Evolutionary conservation across 2,329 filamentous ascomycete genomes (phyloP), one percentile per base, ranked within the genome.

Genomic region (Botrytis tulipae): DNA sequence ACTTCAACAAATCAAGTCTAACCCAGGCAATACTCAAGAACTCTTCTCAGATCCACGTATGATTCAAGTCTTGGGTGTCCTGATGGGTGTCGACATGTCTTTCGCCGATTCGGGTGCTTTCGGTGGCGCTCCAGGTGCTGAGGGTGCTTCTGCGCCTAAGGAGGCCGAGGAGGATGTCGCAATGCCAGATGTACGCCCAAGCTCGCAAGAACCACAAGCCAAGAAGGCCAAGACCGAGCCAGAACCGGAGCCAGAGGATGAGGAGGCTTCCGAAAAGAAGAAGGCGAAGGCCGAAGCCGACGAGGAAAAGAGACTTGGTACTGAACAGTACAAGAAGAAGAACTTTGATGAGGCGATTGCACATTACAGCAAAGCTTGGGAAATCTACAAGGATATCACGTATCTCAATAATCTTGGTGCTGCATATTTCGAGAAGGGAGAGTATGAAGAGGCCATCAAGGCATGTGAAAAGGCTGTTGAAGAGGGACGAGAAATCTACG

Each of bases 371-470:
- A 97, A 97, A 83, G 96, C 96, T 0, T 99, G 96, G 96, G 95
- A 97, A 74, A 84, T 93, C 57, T 87, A 93, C 89, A 96, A 98
- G 87, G 96, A 99, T 80, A 97, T 99, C 80, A 96, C 95, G 25
- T 99, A 99, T 84, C 88, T 98, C 74, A 99, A 97, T 86, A 99
- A 99, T 84, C 88, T 97, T 46, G 94, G 94, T 74, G 96, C 96
- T 5, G 96, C 95, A 74, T 90, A 97, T 80, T 98, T 95, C 79
- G 96, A 99, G 83, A 98, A 98, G 87, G 95, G 94, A 73, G 96
- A 98, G 82, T 97, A 93, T 82, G 89, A 97, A 80, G 92, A 91
- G 73, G 91, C 92, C 77, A 94, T 99, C 76, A 93, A 97, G 79
- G 86, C 91, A 25, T 99, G 96, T 85, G 90, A 93, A 79, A 90